phyloP scores from a whole-genome alignment of 768 basidiomycete species.

The Termitomyces sp. region DNA sequence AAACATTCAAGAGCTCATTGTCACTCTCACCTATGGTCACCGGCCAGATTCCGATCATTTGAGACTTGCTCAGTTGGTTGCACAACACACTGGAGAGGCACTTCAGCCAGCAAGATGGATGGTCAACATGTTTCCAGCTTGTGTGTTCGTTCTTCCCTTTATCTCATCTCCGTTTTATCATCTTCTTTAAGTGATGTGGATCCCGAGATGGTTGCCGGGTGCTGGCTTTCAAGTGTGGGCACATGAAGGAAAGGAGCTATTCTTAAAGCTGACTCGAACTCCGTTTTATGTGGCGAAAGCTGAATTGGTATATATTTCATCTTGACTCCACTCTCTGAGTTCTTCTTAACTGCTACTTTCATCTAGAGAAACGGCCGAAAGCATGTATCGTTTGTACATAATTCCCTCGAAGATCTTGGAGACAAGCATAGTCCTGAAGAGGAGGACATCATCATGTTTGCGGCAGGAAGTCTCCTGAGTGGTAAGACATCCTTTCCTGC shows the following conservation, averaged over 20 bases:
- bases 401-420: not conserved
- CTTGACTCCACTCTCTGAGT: not conserved
- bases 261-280: not conserved
- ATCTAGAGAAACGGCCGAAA: not conserved
- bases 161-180: not conserved
- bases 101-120: slow-evolving; percentile 1
- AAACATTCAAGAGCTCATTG: not conserved
- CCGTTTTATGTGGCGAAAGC: not conserved
- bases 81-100: not conserved
- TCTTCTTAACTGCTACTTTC: no score
- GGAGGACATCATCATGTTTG: not conserved
- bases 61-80: not conserved
- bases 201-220: not conserved
- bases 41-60: not conserved
- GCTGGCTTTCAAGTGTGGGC: not conserved
- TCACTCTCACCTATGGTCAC: not conserved
- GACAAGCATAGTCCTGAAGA: not conserved
- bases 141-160: not conserved
- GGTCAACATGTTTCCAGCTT: not conserved
- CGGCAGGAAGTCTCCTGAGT: not conserved
- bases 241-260: not conserved
- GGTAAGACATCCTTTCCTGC: not conserved
- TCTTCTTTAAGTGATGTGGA: not conserved
- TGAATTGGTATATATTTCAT: not conserved
- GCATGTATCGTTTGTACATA: not conserved